Percentiles rank a stretch among this genome's conserved stretches.
Conservation (phyloP, 495 filamentous ascomycete species). For the Penicillium diatomitis region DNA sequence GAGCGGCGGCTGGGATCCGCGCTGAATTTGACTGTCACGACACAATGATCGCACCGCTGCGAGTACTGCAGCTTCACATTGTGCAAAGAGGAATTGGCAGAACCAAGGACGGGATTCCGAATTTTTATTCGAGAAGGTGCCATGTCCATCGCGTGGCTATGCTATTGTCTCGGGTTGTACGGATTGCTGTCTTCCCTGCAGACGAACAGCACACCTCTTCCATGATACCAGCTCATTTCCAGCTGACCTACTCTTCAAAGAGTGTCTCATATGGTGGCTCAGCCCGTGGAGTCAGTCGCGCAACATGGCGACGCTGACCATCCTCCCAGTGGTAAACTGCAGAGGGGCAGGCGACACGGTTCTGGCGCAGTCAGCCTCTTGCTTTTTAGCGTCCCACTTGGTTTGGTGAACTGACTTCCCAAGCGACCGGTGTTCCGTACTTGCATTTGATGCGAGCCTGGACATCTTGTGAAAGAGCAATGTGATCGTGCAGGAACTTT, state of each 20-base stretch:
- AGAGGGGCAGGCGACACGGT: conserved; percentile 68
- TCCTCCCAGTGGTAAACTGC: conserved; percentile 75
- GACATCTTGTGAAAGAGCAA: conserved; percentile 48
- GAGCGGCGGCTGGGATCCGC: neutral
- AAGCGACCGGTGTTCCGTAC: conserved; percentile 50
- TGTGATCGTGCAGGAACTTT: conserved; percentile 58
- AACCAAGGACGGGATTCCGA: neutral
- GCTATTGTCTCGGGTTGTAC: too few relatives aligned
- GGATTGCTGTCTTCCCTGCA: neutral
- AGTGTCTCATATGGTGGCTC: conserved; percentile 60
- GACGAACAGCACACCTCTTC: neutral
- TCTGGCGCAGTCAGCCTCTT: conserved; percentile 23
- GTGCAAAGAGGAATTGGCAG: neutral
- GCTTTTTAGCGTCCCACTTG: too few relatives aligned
- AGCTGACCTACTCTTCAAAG: conserved; percentile 27
- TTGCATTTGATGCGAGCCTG: conserved; percentile 52
- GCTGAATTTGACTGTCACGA: too few relatives aligned
- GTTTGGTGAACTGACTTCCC: conserved; percentile 40
- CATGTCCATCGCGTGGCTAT: too few relatives aligned
- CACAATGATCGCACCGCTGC: too few relatives aligned
- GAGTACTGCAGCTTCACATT: neutral
- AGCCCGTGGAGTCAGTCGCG: conserved; percentile 76
- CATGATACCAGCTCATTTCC: neutral
- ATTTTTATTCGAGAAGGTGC: too few relatives aligned
- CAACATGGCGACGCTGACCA: conserved; percentile 71